These are phyloP conservation scores for Leccinum subgranulosum DNA, from an alignment of 768 basidiomycete genomes.

Conservation along the genomic window DNA sequence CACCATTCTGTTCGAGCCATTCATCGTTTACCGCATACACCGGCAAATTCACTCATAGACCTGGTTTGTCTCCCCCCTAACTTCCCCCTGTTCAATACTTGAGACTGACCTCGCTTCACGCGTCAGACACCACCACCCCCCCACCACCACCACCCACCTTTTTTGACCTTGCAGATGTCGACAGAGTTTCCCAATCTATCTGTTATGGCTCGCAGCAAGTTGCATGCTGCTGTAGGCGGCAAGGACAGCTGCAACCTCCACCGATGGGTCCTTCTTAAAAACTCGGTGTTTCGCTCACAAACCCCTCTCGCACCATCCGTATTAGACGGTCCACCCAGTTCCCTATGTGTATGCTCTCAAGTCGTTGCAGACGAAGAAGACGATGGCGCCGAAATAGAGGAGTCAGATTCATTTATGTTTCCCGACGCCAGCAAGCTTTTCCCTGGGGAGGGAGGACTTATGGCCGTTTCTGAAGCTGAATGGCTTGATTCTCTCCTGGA, in stretches of 20 bases:
- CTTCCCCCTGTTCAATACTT: no score
- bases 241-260: slow-evolving; percentile 75
- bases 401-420: slow-evolving; percentile 73
- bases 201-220: slow-evolving; percentile 68
- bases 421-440: slow-evolving; percentile 68
- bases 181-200: slow-evolving; percentile 49
- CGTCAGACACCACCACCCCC: slow-evolving; percentile 16
- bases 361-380: slow-evolving; percentile 50
- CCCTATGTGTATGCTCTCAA: slow-evolving; percentile 32
- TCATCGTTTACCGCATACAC: slow-evolving; percentile 87
- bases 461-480: slow-evolving; percentile 60
- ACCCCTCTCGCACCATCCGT: slow-evolving; percentile 35
- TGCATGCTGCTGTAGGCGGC: slow-evolving; percentile 57
- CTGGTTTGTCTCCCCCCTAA: slow-evolving; percentile 19
- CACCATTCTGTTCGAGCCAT: slow-evolving; percentile 82
- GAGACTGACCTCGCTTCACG: slow-evolving; percentile 9
- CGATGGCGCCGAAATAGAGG: slow-evolving; percentile 39
- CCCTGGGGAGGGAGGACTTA: slow-evolving; percentile 28
- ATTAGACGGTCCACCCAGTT: slow-evolving; percentile 17
- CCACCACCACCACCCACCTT: not conserved
- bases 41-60: slow-evolving; percentile 33
- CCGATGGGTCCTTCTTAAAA: slow-evolving; percentile 87
- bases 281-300: slow-evolving; percentile 63
- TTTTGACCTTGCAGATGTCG: slow-evolving; percentile 39
- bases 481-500: slow-evolving; percentile 84